Evolutionary conservation across 169 alveolate genomes (phyloP).

Genomic region (Babesia sp.): DNA sequence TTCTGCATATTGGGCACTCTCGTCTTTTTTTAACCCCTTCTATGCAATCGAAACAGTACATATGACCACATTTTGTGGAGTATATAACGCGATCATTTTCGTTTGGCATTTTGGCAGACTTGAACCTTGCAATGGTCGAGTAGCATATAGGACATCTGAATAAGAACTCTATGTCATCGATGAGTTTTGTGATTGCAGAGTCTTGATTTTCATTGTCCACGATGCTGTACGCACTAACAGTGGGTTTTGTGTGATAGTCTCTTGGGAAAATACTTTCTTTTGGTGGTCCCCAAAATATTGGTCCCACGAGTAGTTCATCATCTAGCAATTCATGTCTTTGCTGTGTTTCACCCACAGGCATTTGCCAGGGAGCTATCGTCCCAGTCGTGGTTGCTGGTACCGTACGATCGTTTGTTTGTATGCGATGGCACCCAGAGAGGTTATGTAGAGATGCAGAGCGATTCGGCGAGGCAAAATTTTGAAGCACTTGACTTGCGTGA

Average conservation of each 20-base stretch:
- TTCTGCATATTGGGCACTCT: conserved; percentile 67
- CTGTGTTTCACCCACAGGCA: too few species aligned
- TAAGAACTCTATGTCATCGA: conserved; percentile 58
- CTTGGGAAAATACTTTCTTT: conserved; percentile 9
- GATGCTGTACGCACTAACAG: conserved; percentile 40
- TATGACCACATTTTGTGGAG: conserved; percentile 69
- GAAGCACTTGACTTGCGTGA: not conserved
- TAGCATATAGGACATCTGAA: conserved; percentile 70
- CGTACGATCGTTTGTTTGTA: too few species aligned
- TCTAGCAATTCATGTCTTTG: too few species aligned
- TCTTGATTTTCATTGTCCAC: conserved; percentile 20
- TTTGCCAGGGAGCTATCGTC: too few species aligned
- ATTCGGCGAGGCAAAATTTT: too few species aligned
- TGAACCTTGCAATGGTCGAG: conserved; percentile 63
- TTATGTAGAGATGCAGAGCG: too few species aligned
- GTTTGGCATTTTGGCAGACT: conserved; percentile 57
- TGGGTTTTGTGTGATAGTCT: conserved; percentile 28
- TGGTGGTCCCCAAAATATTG: conserved; percentile 50
- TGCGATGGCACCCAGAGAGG: too few species aligned
- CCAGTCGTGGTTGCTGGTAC: too few species aligned
- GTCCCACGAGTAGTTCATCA: conserved; percentile 59
- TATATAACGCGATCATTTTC: conserved; percentile 60
- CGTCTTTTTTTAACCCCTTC: conserved; percentile 51
- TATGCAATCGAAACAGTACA: conserved; percentile 65
- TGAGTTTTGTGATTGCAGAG: not conserved